Base-by-base conservation (phyloP, 805 yeast genomes). In the Ogataea ramenticola region DNA sequence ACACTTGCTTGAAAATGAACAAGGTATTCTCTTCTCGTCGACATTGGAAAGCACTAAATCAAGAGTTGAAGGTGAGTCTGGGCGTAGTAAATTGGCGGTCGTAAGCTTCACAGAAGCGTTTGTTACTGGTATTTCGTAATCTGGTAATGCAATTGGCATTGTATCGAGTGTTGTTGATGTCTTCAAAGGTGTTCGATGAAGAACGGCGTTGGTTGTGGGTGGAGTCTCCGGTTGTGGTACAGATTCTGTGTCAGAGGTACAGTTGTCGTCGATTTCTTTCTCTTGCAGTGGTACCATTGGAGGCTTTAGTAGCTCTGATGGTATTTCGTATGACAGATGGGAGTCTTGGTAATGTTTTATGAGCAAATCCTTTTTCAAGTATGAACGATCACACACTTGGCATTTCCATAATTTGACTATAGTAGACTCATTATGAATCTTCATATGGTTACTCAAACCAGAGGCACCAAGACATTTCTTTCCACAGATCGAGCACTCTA, bases 381-480 rank as follows among this genome's bases (percentile, higher is more conserved):
- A 83, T 27, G 71, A 59, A 16, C 61, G 57, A 7, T 44, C 58
- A 60, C 90, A 82, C 42, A 67, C 66, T 1, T 62, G 58, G 62
- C 96, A 87, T 45, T 73, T 74, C 91, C 95, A 86, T 34, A 78
- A 62, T 49, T 72, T 77, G n/a, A 71, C 63, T 12, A 68, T 71
- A 16, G 68, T 66, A 2, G 56, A 53, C 5, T 72, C 77, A 50
- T 80, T 80, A 60, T 89, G 96, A 19, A 79, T 66, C 37, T 71
- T 62, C 88, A 84, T 79, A 58, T 90, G 96, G 67, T 82, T 77
- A 16, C 71, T 64, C 41, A 88, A 61, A 48, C 89, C 93, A 24
- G 71, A 68, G 39, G 74, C 77, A 26, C 95, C 95, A 11, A 83
- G 82, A 66, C 89, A 83, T 8, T 74, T 77, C 57, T 78, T 80